Conservation (phyloP, 23 red algal genomes). For the Gracilaria domingensis region DNA sequence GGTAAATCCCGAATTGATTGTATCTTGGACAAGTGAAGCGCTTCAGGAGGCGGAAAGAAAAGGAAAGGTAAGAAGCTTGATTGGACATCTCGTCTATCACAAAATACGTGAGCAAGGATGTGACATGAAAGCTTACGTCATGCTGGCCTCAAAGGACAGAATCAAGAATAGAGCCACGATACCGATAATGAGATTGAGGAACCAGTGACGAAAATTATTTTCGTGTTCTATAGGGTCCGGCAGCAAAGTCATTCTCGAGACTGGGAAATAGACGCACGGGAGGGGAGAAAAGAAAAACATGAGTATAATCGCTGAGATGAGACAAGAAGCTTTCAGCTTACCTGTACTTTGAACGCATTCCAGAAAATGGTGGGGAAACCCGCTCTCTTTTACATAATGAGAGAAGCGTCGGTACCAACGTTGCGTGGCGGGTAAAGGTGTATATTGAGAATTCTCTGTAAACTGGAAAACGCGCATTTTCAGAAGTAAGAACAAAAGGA, state of each 20-base stretch:
- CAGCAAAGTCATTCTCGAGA: neutral
- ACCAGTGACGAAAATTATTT: slow-evolving; percentile 32
- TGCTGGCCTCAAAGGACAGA: slow-evolving; percentile 28
- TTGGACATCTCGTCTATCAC: too few species aligned
- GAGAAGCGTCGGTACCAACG: neutral
- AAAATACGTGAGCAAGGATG: too few species aligned
- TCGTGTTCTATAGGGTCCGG: neutral
- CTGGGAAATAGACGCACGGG: neutral
- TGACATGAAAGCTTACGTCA: slow-evolving; percentile 37
- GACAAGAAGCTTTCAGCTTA: neutral
- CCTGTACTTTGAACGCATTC: neutral
- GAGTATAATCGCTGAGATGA: neutral
- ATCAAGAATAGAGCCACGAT: slow-evolving; percentile 34
- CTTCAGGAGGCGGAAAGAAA: slow-evolving; percentile 11
- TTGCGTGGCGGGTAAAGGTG: neutral
- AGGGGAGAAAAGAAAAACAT: too few species aligned
- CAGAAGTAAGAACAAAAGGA: slow-evolving; percentile 16
- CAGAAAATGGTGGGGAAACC: neutral
- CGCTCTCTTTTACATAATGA: neutral
- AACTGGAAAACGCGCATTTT: slow-evolving; percentile 32
- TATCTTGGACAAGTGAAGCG: slow-evolving; percentile 47
- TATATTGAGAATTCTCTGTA: neutral
- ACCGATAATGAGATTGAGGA: slow-evolving; percentile 48
- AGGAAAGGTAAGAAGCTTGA: neutral
- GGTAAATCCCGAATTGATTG: neutral